A percentile compares a stretch with the other conserved stretches of the same genome.
Evolutionary conservation across 2,329 filamentous ascomycete species (phyloP).

Genomic region (Nannizzia gypsea): DNA sequence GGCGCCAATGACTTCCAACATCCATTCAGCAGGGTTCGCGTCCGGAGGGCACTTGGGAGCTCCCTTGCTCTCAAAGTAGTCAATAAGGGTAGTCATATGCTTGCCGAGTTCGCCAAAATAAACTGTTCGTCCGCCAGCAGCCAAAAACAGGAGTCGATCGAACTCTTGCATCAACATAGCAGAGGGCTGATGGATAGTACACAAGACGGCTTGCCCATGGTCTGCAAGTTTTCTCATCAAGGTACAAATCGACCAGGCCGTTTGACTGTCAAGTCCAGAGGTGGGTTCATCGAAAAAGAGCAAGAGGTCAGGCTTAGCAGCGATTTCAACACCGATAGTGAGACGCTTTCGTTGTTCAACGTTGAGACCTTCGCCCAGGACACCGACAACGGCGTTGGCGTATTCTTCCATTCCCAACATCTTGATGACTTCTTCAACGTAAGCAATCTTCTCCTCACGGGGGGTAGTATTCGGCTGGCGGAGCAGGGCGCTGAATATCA

Average conservation of each 20-base stretch:
- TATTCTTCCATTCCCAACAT: slow-evolving; percentile 84
- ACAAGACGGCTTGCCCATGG: slow-evolving; percentile 80
- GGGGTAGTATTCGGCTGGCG: slow-evolving; percentile 67
- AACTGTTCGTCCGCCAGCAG: slow-evolving; percentile 53
- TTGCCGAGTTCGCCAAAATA: slow-evolving; percentile 58
- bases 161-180: slow-evolving; percentile 89
- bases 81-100: slow-evolving; percentile 45
- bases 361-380: slow-evolving; percentile 63
- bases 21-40: slow-evolving; percentile 67
- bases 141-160: slow-evolving; percentile 52
- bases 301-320: slow-evolving; percentile 77
- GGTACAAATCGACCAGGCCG: slow-evolving; percentile 82
- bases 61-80: slow-evolving; percentile 56
- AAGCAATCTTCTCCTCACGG: slow-evolving; percentile 65
- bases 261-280: slow-evolving; percentile 85
- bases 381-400: slow-evolving; percentile 80
- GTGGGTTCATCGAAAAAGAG: slow-evolving; percentile 93
- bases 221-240: slow-evolving; percentile 82
- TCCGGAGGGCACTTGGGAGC: slow-evolving; percentile 49
- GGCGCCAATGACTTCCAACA: slow-evolving; percentile 50
- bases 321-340: slow-evolving; percentile 88
- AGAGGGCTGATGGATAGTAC: slow-evolving; percentile 95
- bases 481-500: slow-evolving; percentile 74
- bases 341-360: slow-evolving; percentile 60
- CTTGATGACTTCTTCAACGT: slow-evolving; percentile 84